Base-by-base conservation (phyloP, 1,284 basidiomycete species). In the Clitocybe nebularis region DNA sequence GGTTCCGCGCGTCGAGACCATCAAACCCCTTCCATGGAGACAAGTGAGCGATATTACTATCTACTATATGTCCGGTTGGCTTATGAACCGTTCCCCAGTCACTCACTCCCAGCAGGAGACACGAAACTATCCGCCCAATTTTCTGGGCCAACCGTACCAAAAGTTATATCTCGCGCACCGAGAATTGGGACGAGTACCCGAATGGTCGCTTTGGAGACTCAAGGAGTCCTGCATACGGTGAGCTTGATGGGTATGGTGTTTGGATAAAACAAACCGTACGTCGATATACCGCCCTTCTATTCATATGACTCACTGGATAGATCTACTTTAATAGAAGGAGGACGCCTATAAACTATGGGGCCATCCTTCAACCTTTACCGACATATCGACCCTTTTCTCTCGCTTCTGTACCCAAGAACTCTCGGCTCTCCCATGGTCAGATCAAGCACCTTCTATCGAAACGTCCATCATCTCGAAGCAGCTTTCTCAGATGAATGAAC, bases 181-280 rank as follows among this genome's bases (percentile, higher is more conserved):
- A 92, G 61, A 89, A 93, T 58, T 99, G 95, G 95, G 95, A 99
- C 64, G 96, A 99, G 66, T 99, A 95, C 64, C 95, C 95, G 35
- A 99, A 99, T 63, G 96, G 95, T 52, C 89, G 95, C 50, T 99
- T 96, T 60, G 96, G 95, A 55, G 95, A 99, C 66, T 87, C 94
- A 9, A 81, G 95, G 47, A 91, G 87, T 74, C 95, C 95, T 16
- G 96, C 96, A 2, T 99, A 96, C 56, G 95, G 95, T 58, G 96
- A 99, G 66, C 73, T 98, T 44, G 95, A 99, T 58, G 94, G 93
- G 3, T 98, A 95, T 62, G 91, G 91, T 43, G 79, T 93, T 38
- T 86, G 76, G 63, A 80, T 92, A 59, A 87, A 91, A 61, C 85
- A 93, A 62, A 75, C 83, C 46, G 84, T 89, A 56, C 46, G 83